phyloP scores from a whole-genome alignment of 2,329 filamentous ascomycete genomes.

The Trichoderma aggressivum region DNA sequence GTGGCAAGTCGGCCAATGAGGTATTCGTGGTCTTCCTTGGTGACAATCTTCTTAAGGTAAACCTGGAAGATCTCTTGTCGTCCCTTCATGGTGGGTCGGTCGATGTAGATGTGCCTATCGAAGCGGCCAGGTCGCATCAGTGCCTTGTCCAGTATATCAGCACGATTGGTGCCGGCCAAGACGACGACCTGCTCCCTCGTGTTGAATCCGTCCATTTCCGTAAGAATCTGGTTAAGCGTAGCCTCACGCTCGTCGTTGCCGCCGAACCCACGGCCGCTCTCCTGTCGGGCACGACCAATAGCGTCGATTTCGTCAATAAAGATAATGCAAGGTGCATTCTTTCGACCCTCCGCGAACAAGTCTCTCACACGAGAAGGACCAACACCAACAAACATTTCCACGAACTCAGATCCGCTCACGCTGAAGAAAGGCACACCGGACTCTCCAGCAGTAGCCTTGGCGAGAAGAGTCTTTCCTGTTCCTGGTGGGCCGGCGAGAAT shows the following conservation, averaged over 20 bases:
- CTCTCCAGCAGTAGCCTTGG: slow-evolving; percentile 96
- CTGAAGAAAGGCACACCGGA: slow-evolving; percentile 97
- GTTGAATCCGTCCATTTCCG: slow-evolving; percentile 99
- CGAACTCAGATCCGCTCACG: slow-evolving; percentile 97
- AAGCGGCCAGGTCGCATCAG: slow-evolving; percentile 96
- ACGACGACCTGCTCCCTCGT: slow-evolving; percentile 95
- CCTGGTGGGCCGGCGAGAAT: slow-evolving; percentile 96
- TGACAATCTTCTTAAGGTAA: slow-evolving; percentile 91
- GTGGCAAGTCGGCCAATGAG: slow-evolving; percentile 85
- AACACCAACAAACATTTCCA: slow-evolving; percentile 99
- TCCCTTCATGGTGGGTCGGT: slow-evolving; percentile 93
- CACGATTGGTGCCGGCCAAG: slow-evolving; percentile 91
- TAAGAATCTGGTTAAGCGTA: slow-evolving; percentile 96
- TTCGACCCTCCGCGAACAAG: slow-evolving; percentile 88
- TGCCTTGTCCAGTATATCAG: slow-evolving; percentile 91
- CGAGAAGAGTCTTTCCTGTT: slow-evolving; percentile 95
- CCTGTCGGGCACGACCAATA: slow-evolving; percentile 85
- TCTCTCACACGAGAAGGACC: slow-evolving; percentile 93
- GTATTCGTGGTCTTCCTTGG: slow-evolving; percentile 82
- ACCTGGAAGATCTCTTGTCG: slow-evolving; percentile 95
- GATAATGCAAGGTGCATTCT: slow-evolving; percentile 96
- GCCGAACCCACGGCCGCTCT: slow-evolving; percentile 67
- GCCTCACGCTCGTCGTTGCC: slow-evolving; percentile 97
- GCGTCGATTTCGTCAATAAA: slow-evolving; percentile 99
- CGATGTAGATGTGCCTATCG: slow-evolving; percentile 93